These are phyloP conservation scores for Pseudozyma sp. DNA, from an alignment of 1,284 basidiomycete genomes.

Conservation along the genomic window DNA sequence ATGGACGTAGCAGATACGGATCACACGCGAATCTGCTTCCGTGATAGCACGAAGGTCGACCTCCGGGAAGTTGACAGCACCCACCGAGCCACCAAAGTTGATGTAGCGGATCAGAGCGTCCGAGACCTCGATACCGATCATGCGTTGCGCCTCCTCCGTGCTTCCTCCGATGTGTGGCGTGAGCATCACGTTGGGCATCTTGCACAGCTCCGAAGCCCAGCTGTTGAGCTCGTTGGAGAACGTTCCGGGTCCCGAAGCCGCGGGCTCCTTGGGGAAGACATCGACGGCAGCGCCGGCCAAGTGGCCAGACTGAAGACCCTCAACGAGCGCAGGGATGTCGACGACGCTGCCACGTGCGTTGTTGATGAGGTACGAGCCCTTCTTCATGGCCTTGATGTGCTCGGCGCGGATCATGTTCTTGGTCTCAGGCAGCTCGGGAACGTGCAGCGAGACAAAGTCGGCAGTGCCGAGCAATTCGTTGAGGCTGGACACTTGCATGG, in stretches of 20 bases:
- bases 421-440: slow-evolving; percentile 96
- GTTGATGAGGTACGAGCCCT: slow-evolving; percentile 95
- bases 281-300: slow-evolving; percentile 94
- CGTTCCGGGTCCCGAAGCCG: slow-evolving; percentile 88
- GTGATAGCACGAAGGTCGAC: slow-evolving; percentile 91
- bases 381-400: slow-evolving; percentile 91
- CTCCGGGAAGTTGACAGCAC: slow-evolving; percentile 98
- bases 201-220: slow-evolving; percentile 61
- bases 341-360: slow-evolving; percentile 96
- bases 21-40: slow-evolving; percentile 80
- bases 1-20: slow-evolving; percentile 96
- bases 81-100: slow-evolving; percentile 86
- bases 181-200: slow-evolving; percentile 62
- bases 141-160: slow-evolving; percentile 96
- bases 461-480: slow-evolving; percentile 81
- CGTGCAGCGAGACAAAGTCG: slow-evolving; percentile 96
- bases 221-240: slow-evolving; percentile 62
- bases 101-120: slow-evolving; percentile 88
- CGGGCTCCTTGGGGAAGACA: slow-evolving; percentile 93
- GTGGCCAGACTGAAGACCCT: slow-evolving; percentile 83
- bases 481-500: slow-evolving; percentile 87
- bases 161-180: slow-evolving; percentile 96
- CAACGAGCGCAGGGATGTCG: slow-evolving; percentile 89
- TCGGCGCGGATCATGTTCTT: slow-evolving; percentile 87
- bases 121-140: slow-evolving; percentile 96